Conservation (phyloP, 768 basidiomycete genomes). For the Dendrothele bispora region DNA sequence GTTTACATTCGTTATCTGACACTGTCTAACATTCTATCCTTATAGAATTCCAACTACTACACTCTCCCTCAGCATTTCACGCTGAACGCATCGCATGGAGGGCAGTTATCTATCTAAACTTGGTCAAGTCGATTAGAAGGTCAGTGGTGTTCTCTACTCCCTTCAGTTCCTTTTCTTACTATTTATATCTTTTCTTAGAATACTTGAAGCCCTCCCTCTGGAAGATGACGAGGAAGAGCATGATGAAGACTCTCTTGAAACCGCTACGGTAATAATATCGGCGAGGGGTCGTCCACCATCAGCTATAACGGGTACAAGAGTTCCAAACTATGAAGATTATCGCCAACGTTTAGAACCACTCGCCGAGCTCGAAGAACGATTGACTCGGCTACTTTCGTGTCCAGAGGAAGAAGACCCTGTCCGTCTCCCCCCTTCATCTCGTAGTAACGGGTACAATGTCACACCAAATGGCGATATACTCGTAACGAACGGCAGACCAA, state of each 20-base stretch:
- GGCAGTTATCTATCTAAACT: slow-evolving; percentile 84
- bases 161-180: neutral
- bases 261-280: slow-evolving; percentile 51
- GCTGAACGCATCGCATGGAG: slow-evolving; percentile 85
- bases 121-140: slow-evolving; percentile 81
- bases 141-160: slow-evolving; percentile 26
- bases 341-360: slow-evolving; percentile 66
- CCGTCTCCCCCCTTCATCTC: slow-evolving; percentile 42
- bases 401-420: slow-evolving; percentile 73
- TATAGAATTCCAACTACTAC: slow-evolving; percentile 81
- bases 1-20: neutral
- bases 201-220: slow-evolving; percentile 71
- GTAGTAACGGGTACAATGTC: slow-evolving; percentile 37
- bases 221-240: slow-evolving; percentile 63
- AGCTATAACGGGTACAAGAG: slow-evolving; percentile 46
- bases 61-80: slow-evolving; percentile 73
- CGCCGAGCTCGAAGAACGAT: slow-evolving; percentile 63
- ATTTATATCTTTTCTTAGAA: slow-evolving; percentile 39
- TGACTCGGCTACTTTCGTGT: slow-evolving; percentile 66
- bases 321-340: slow-evolving; percentile 64
- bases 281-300: slow-evolving; percentile 51
- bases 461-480: slow-evolving; percentile 17
- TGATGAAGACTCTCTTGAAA: slow-evolving; percentile 57
- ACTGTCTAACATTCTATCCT: neutral
- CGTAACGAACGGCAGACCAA: slow-evolving; percentile 43